Percentiles rank a stretch among this genome's conserved stretches.
These are phyloP conservation scores for Microbotryomycetes sp. DNA, from an alignment of 1,284 basidiomycete genomes.

Conservation along the genomic window DNA sequence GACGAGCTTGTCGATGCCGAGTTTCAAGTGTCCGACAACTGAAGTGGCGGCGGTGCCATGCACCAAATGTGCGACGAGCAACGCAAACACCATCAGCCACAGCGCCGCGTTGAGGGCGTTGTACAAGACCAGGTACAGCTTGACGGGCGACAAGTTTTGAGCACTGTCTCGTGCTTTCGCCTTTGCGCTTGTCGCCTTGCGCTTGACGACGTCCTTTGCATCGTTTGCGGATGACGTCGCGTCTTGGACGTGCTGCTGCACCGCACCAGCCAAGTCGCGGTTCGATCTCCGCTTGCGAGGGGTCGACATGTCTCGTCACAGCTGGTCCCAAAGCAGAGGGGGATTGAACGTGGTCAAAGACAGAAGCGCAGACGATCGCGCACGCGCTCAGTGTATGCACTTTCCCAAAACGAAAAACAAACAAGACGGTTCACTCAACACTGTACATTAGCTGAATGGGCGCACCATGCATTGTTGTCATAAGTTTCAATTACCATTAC, in stretches of 20 bases:
- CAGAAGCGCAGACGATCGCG: too few relatives aligned
- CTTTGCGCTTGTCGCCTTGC: neutral
- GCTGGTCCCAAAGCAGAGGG: too few relatives aligned
- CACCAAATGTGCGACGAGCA: neutral
- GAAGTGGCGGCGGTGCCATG: constrained; percentile 51
- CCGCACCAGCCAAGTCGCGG: neutral
- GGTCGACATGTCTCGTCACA: too few relatives aligned
- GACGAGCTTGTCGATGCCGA: constrained; percentile 50
- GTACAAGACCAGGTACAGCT: constrained; percentile 63
- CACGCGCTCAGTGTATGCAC: too few relatives aligned
- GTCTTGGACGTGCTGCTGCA: neutral
- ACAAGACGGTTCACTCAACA: too few relatives aligned
- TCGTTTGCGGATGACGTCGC: neutral
- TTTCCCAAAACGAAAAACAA: too few relatives aligned
- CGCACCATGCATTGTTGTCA: too few relatives aligned
- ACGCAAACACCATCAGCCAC: neutral
- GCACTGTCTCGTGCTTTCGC: neutral
- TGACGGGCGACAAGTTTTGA: neutral
- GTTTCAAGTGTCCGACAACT: constrained; percentile 67
- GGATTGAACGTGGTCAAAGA: too few relatives aligned
- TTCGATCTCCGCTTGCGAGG: neutral
- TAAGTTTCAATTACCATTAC: neutral
- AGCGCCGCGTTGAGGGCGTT: constrained; percentile 44
- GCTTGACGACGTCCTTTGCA: neutral
- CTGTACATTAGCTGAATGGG: too few relatives aligned